Evolutionary conservation across 2,329 filamentous ascomycete species (phyloP), one percentile per base, ranked within the genome.

Genomic region (Sporothrix inflata): DNA sequence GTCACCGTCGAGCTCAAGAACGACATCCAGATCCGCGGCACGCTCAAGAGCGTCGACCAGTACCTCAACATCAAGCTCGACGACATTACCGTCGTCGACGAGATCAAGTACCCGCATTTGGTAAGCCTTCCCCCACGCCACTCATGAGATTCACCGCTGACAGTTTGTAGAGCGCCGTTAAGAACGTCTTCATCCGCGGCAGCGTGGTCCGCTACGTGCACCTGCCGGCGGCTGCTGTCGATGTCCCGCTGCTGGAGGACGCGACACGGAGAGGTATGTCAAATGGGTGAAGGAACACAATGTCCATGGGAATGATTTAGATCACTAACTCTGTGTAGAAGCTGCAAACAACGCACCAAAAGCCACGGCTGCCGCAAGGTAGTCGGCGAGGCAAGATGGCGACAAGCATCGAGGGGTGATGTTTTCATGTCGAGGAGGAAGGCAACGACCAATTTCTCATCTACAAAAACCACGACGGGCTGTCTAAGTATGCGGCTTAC

Each of bases 1-100:
- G 94, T 99, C 79, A 98, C 94, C 63, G 94, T 99, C 80, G 96
- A 99, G 86, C 92, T 99, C 82, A 99, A 99, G 85, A 99, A 99
- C 82, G 96, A 99, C 84, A 97, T 99, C 78, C 94, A 94, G 80
- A 97, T 99, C 81, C 93, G 93, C 78, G 96, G 96, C 76, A 97
- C 91, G 47, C 87, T 99, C 76, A 99, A 98, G 86, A 97, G 93
- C 79, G 95, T 99, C 76, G 96, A 99, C 81, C 96, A 98, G 85
- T 99, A 97, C 84, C 89, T 99, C 79, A 99, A 99, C 84, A 98
- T 99, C 84, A 98, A 98, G 86, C 89, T 99, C 68, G 96, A 99
- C 79, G 94, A 98, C 79, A 97, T 98, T 74, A 88, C 91, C 75
- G 95, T 98, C 42, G 88, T 97, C 34, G 94, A 99, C 76, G 94